Evolutionary conservation across 2,329 filamentous ascomycete genomes (phyloP).

Genomic region (Penicillium frequentans): DNA sequence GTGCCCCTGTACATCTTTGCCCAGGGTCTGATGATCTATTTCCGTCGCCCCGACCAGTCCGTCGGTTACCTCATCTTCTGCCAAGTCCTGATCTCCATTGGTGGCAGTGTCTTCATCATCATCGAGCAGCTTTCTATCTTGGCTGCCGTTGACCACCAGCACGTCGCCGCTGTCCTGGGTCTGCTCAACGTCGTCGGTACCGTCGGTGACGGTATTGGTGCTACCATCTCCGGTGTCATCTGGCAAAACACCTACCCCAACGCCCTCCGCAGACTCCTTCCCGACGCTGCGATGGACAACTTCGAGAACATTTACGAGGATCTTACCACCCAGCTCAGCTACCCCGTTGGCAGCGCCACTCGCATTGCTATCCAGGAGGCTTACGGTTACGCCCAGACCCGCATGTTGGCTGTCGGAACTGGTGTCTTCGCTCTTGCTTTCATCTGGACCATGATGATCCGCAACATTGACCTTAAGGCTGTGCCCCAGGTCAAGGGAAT

Average conservation of each 20-base stretch:
- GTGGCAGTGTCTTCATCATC: slow-evolving; percentile 54
- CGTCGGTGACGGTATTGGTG: slow-evolving; percentile 57
- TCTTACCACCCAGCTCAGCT: slow-evolving; percentile 13
- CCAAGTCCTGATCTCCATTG: slow-evolving; percentile 59
- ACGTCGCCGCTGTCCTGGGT: slow-evolving; percentile 57
- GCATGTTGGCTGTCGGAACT: slow-evolving; percentile 54
- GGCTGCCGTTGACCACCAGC: slow-evolving; percentile 56
- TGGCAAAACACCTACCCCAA: slow-evolving; percentile 59
- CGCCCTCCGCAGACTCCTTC: slow-evolving; percentile 48
- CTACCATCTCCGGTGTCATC: slow-evolving; percentile 59
- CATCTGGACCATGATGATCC: slow-evolving; percentile 49
- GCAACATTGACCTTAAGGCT: slow-evolving; percentile 50
- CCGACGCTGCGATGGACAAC: slow-evolving; percentile 22
- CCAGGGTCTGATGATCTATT: slow-evolving; percentile 58
- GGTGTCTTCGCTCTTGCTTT: slow-evolving; percentile 46
- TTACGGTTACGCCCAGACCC: slow-evolving; percentile 56
- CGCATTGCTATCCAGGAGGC: slow-evolving; percentile 60
- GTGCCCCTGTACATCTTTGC: slow-evolving; percentile 56
- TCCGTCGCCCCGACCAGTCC: slow-evolving; percentile 48
- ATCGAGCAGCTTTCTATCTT: slow-evolving; percentile 57
- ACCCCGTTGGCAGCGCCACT: slow-evolving; percentile 47
- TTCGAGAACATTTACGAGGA: slow-evolving; percentile 19
- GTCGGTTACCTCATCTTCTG: slow-evolving; percentile 60
- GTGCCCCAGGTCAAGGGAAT: slow-evolving; percentile 52
- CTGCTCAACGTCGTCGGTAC: slow-evolving; percentile 57